Conservation (phyloP, 2,329 filamentous ascomycete genomes). For the Bertia moriformis region DNA sequence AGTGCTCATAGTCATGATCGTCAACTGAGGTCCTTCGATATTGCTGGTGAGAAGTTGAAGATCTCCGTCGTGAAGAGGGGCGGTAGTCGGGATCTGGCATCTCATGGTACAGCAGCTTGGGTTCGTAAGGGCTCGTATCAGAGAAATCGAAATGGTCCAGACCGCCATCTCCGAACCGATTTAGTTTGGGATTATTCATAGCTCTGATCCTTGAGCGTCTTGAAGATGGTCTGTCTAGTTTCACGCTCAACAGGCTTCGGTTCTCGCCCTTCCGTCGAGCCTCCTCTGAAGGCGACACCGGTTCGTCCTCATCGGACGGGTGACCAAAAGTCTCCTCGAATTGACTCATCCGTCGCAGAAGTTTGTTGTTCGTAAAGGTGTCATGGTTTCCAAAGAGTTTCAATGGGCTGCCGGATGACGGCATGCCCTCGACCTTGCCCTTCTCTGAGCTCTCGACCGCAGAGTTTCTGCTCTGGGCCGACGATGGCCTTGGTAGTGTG, state of each 20-base stretch:
- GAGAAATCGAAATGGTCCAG: background rate
- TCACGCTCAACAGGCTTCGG: background rate
- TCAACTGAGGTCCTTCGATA: too few relatives aligned
- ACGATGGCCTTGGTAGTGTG: background rate
- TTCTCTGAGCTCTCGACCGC: too few relatives aligned
- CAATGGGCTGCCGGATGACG: background rate
- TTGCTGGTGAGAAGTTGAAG: background rate
- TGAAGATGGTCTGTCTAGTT: background rate
- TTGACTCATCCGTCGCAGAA: constrained; percentile 1
- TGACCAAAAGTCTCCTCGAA: background rate
- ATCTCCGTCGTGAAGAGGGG: background rate
- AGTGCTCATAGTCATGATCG: background rate
- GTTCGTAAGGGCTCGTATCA: background rate
- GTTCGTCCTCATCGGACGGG: background rate
- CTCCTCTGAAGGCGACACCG: background rate
- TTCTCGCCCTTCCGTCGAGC: background rate
- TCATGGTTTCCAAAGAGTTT: constrained; percentile 1
- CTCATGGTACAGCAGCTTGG: background rate
- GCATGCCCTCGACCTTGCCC: background rate
- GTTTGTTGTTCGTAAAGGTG: constrained; percentile 1
- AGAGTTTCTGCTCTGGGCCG: background rate
- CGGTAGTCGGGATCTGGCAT: background rate
- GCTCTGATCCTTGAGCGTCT: background rate
- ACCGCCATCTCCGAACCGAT: background rate
- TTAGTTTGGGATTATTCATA: background rate